Conservation (phyloP, 2,329 filamentous ascomycete genomes). For the Pseudovirgaria hyperparasitica region DNA sequence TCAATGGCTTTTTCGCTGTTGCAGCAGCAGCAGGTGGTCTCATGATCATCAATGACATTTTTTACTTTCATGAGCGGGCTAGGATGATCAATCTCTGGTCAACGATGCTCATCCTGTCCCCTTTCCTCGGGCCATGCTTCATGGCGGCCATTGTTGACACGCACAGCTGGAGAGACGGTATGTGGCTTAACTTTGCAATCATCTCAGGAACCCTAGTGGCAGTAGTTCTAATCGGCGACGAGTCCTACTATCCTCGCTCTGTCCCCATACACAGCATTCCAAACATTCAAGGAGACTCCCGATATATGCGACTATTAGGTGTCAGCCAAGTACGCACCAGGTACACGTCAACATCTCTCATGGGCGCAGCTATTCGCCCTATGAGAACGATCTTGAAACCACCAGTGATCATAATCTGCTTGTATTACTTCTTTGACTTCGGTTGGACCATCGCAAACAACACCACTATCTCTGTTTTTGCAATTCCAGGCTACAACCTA, state of each 20-base stretch:
- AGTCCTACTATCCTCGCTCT: conserved; percentile 20
- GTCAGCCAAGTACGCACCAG: no score
- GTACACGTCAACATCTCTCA: no score
- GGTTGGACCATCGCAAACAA: conserved; percentile 5
- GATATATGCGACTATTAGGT: no score
- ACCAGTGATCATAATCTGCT: no score
- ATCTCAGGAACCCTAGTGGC: conserved; percentile 9
- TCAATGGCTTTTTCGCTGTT: conserved; percentile 15
- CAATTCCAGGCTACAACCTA: conserved; percentile 14
- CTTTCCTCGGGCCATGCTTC: conserved; percentile 20
- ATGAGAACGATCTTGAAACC: neutral
- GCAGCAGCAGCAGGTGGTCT: conserved; percentile 15
- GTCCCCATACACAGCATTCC: conserved; percentile 3
- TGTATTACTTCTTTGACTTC: conserved; percentile 5
- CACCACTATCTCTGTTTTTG: no score
- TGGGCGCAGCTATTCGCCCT: no score
- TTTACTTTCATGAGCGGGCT: conserved; percentile 25
- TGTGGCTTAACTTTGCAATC: conserved; percentile 14
- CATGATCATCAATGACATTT: conserved; percentile 22
- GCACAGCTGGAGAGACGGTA: conserved; percentile 13
- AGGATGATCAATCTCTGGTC: conserved; percentile 22
- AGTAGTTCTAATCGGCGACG: conserved; percentile 19
- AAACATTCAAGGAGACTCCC: no score
- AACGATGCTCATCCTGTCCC: conserved; percentile 15
- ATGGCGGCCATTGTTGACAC: conserved; percentile 11